Conservation (phyloP, 1,284 basidiomycete genomes). For the Ustilago xerochloae region DNA sequence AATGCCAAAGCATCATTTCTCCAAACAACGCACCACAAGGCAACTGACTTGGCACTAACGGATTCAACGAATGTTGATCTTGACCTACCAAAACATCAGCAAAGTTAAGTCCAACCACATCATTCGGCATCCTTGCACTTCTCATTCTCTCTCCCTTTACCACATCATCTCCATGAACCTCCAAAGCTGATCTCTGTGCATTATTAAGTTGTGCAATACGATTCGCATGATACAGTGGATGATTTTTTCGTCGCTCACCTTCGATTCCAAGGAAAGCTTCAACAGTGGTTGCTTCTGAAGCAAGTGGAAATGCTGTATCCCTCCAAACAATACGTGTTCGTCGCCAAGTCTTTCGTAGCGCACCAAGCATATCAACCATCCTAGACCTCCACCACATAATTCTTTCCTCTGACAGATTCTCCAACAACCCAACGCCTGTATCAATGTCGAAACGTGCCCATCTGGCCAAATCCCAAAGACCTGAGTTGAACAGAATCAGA, state of each 20-base stretch:
- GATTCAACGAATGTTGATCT: constrained; percentile 41
- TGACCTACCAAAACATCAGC: constrained; percentile 59
- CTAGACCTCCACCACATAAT: constrained; percentile 67
- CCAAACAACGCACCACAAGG: constrained; percentile 53
- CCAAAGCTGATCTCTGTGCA: constrained; percentile 50
- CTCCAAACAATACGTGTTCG: constrained; percentile 56
- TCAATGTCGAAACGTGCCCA: constrained; percentile 68
- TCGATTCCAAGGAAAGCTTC: constrained; percentile 55
- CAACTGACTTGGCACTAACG: constrained; percentile 34
- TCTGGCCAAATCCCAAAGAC: constrained; percentile 68
- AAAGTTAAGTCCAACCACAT: constrained; percentile 31
- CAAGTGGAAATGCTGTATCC: constrained; percentile 47
- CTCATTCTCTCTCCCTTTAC: constrained; percentile 51
- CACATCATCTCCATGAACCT: constrained; percentile 49
- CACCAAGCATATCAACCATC: constrained; percentile 61
- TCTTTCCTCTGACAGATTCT: constrained; percentile 63
- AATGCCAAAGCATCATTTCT: constrained; percentile 53
- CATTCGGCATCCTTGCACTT: constrained; percentile 33
- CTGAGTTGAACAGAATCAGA: constrained; percentile 67
- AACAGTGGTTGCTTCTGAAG: constrained; percentile 46
- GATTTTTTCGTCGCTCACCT: constrained; percentile 40
- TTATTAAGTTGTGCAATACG: constrained; percentile 60
- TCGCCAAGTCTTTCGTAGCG: constrained; percentile 30
- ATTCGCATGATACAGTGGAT: constrained; percentile 60
- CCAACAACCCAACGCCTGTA: constrained; percentile 47